These are phyloP conservation scores for Fragilaria radians DNA, from an alignment of 108 stramenopile genomes.

Conservation along the genomic window DNA sequence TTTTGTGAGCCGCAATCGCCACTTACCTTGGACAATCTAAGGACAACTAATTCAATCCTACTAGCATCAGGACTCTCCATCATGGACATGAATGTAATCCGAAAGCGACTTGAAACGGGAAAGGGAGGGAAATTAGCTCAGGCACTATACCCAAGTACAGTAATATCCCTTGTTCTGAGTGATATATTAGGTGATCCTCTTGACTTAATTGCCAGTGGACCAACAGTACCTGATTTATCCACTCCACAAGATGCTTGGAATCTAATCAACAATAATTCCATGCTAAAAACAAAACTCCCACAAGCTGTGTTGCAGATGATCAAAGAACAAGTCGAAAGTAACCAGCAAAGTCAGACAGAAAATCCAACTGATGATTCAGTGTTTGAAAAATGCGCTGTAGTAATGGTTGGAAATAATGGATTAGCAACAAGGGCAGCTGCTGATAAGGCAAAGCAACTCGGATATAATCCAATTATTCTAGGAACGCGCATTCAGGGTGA, in stretches of 20 bases:
- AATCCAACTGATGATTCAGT: slow-evolving; percentile 39
- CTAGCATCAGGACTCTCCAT: slow-evolving; percentile 75
- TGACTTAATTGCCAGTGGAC: slow-evolving; percentile 83
- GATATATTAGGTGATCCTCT: slow-evolving; percentile 87
- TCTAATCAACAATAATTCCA: slow-evolving; percentile 40
- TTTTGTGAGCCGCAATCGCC: slow-evolving; percentile 62
- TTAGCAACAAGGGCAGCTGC: slow-evolving; percentile 72
- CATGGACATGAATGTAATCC: slow-evolving; percentile 77
- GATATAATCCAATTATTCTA: slow-evolving; percentile 69
- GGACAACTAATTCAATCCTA: slow-evolving; percentile 43
- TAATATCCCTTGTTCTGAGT: slow-evolving; percentile 52
- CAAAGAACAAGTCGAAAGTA: background rate
- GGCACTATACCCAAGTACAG: slow-evolving; percentile 45
- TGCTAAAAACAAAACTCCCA: slow-evolving; percentile 23
- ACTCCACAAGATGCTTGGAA: slow-evolving; percentile 51
- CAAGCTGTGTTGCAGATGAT: slow-evolving; percentile 21
- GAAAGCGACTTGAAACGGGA: slow-evolving; percentile 68
- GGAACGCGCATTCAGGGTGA: slow-evolving; percentile 76
- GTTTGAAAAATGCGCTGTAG: slow-evolving; percentile 30
- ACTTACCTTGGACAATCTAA: slow-evolving; percentile 56
- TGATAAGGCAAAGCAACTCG: slow-evolving; percentile 41
- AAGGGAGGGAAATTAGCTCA: slow-evolving; percentile 72
- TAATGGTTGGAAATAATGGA: slow-evolving; percentile 78
- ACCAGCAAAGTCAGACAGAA: slow-evolving; percentile 15
- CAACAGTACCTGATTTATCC: slow-evolving; percentile 69